A percentile compares a stretch with the other conserved stretches of the same genome.
phyloP scores from a whole-genome alignment of 495 filamentous ascomycete species.

The Neurospora tetrasperma region DNA sequence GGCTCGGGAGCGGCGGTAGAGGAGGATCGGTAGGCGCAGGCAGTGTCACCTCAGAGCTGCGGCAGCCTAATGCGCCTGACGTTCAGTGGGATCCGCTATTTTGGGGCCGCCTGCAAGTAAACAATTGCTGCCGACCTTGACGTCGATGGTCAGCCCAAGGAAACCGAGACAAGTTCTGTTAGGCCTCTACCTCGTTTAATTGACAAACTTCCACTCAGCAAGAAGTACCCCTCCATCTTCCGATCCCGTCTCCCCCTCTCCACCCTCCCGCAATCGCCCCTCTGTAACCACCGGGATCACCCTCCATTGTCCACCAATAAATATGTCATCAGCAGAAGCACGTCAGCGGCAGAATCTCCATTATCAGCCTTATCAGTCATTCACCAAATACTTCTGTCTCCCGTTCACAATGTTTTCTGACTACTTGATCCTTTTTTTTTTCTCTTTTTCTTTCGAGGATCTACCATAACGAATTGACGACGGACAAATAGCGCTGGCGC shows the following conservation, averaged over 20 bases:
- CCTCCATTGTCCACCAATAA: background rate
- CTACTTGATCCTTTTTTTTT: background rate
- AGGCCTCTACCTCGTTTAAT: background rate
- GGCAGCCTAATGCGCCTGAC: background rate
- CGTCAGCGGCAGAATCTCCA: background rate
- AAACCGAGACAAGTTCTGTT: background rate
- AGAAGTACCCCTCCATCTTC: background rate
- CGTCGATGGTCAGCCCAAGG: no score
- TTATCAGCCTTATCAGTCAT: background rate
- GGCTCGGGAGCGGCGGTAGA: background rate
- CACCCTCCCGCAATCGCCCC: background rate
- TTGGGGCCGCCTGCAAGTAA: background rate
- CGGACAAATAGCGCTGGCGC: background rate
- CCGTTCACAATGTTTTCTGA: background rate
- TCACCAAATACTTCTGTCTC: no score
- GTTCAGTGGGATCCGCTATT: background rate
- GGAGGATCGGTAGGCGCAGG: background rate
- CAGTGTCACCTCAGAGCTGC: background rate
- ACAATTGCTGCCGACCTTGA: background rate
- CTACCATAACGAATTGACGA: background rate
- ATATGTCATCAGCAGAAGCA: background rate
- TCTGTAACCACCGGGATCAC: background rate
- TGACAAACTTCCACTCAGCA: no score
- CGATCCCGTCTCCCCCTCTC: background rate
- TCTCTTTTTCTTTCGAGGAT: background rate